Evolutionary conservation across 768 basidiomycete genomes (phyloP), one percentile per base, ranked within the genome.

Genomic region (Suillus lakei): DNA sequence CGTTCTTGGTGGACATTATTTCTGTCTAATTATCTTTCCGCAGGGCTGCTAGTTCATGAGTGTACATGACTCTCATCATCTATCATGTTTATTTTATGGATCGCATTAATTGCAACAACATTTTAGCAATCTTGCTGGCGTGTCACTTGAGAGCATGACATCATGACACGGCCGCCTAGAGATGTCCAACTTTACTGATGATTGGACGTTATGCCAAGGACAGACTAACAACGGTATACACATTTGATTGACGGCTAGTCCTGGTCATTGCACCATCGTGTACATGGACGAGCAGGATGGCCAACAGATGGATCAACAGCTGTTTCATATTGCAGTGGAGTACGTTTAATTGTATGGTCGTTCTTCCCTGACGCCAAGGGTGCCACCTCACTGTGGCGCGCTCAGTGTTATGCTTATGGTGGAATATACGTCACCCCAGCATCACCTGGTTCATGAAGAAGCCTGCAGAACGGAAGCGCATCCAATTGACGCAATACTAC

Each of bases 401-500:
- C 73, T n/a, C 75, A 77, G 44, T 78, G 73, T 60, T 71, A 73
- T 69, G 82, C 87, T 5, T 89, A 90, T 66, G 85, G 84, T 64
- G 85, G 84, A 41, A 81, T 83, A 41, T 86, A 87, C 63, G 72
- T 82, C 4, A 86, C 86, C 16, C 85, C 86, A 34, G 64, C 54
- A 64, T 75, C 63, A 58, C 67, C 48, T 64, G 70, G 68, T 74
- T 72, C 53, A 0, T 69, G 72, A 54, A 63, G 64, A 43, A 67
- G 43, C 2, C 71, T 69, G 30, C 73, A 73, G 60, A n/a, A 77
- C 86, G 90, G 36, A 86, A 83, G 53, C 85, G 84, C 39, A 88
- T 91, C 68, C 88, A 90, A 73, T 90, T 90, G 12, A 83, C 88
- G 3, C 15, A 34, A 6, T 89, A 91, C 70, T 87, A 86, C 64